Base-by-base conservation (phyloP, 2,329 filamentous ascomycete genomes). In the Beauveria bassiana region DNA sequence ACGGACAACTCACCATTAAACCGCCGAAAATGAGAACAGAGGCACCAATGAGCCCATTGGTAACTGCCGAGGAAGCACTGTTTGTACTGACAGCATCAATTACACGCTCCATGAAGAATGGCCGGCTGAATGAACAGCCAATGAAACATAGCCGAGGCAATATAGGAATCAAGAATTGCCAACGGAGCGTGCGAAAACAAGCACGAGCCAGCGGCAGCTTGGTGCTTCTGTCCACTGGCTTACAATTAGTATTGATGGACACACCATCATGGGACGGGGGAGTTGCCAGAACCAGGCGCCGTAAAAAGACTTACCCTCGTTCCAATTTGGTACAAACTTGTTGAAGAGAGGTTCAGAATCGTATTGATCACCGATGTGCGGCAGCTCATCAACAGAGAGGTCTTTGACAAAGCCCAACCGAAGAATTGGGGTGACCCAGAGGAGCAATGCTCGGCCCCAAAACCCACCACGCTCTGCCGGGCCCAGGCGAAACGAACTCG, bases 381-480 rank as follows among this genome's bases (percentile, higher is more conserved):
- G 55, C 12, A 58, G 28, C 4, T 49, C 28, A 3, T 58, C 45
- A 2, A 58, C 26, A 12, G 8, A 0, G 1, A 58, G 5, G 6
- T 38, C n/a, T 24, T 42, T 58, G 26, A 16, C 18, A 20, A 49
- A 58, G 2, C 55, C 55, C 16, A 58, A n/a, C 5, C 14, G 14
- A 8, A 58, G 28, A 9, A 50, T 9, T 4, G 55, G 31, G 26
- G 49, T 58, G 14, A 58, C 16, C 55, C 55, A 58, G 5, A 57
- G 40, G 10, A 57, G 12, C 18, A 46, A 16, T 47, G 42, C 8
- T 34, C 54, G 9, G 24, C 47, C 47, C 54, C 64, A 69, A 26
- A 70, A 63, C 22, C 64, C 61, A 10, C 31, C 57, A 60, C 3
- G 63, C 64, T 9, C 66, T 62, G 58, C 68, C 64, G 3, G 26